phyloP scores from a whole-genome alignment of 129 eudicot genomes.

The Calendula officinalis region DNA sequence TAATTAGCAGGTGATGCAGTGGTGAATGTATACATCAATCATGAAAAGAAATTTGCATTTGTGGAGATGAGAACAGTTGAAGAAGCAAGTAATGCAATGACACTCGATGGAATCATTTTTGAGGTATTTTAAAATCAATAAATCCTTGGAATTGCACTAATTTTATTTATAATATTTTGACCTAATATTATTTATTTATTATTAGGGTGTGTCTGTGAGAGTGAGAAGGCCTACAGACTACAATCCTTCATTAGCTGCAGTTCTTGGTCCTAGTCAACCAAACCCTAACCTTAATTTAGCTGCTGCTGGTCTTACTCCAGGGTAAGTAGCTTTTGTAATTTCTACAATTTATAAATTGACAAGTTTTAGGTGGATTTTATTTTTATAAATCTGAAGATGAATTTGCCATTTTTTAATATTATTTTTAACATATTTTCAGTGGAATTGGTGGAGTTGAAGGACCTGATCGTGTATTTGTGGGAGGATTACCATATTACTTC shows the following conservation, averaged over 20 bases:
- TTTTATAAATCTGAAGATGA: background rate
- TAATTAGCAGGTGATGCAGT: slow-evolving; percentile 76
- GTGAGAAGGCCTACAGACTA: slow-evolving; percentile 89
- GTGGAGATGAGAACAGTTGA: slow-evolving; percentile 98
- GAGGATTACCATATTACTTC: slow-evolving; percentile 84
- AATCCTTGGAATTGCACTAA: no score
- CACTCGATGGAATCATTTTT: slow-evolving; percentile 73
- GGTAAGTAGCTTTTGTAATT: slow-evolving; percentile 43
- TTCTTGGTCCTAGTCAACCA: slow-evolving; percentile 93
- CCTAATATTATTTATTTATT: slow-evolving; percentile 4
- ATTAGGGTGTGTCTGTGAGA: slow-evolving; percentile 87
- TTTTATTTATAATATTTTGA: no score
- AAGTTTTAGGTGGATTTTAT: background rate
- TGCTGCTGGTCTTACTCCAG: slow-evolving; percentile 86
- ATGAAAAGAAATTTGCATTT: slow-evolving; percentile 95
- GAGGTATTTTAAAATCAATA: slow-evolving; percentile 49
- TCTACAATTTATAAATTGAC: background rate
- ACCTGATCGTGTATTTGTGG: slow-evolving; percentile 87
- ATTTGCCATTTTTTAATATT: background rate
- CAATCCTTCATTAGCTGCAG: slow-evolving; percentile 88
- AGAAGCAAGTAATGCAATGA: slow-evolving; percentile 93
- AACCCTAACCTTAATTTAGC: slow-evolving; percentile 81
- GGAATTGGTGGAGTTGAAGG: slow-evolving; percentile 81
- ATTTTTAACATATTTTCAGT: slow-evolving; percentile 28
- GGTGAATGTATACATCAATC: slow-evolving; percentile 87